These are phyloP conservation scores for Solanum medicagineum DNA, from an alignment of 257 asterid species.

Conservation along the genomic window DNA sequence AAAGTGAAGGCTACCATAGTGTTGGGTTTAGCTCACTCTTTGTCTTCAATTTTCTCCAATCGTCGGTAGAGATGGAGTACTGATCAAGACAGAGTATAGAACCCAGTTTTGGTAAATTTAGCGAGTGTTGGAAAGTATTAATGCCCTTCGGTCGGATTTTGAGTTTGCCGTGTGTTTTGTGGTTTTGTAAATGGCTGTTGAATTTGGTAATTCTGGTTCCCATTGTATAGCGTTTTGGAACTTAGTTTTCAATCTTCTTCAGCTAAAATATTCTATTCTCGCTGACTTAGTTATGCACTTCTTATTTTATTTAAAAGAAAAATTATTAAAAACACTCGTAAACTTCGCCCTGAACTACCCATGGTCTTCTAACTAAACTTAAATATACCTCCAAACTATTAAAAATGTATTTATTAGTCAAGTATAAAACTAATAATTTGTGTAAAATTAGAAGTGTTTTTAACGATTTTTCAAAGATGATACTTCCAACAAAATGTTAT, in stretches of 20 bases:
- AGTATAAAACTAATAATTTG: too few species aligned
- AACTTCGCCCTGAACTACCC: too few species aligned
- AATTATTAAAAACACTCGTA: too few species aligned
- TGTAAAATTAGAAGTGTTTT: too few species aligned
- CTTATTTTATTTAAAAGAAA: too few species aligned
- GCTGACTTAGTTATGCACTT: too few species aligned
- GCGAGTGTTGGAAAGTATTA: background rate
- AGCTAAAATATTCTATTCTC: background rate
- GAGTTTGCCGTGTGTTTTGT: background rate
- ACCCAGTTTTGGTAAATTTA: background rate
- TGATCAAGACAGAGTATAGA: background rate
- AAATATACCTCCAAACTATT: too few species aligned
- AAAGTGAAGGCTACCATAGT: constrained; percentile 62
- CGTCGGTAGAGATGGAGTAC: background rate
- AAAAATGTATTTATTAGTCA: too few species aligned
- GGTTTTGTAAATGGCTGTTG: background rate
- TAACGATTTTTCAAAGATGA: too few species aligned
- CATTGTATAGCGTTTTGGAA: background rate
- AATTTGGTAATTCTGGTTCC: background rate
- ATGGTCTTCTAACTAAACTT: too few species aligned
- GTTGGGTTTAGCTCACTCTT: constrained; percentile 42
- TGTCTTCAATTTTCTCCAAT: constrained; percentile 29
- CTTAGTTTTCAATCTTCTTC: background rate
- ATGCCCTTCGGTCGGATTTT: background rate
- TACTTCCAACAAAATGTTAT: background rate